Base-by-base conservation (phyloP, 108 stramenopile species). In the Chaetoceros muelleri region DNA sequence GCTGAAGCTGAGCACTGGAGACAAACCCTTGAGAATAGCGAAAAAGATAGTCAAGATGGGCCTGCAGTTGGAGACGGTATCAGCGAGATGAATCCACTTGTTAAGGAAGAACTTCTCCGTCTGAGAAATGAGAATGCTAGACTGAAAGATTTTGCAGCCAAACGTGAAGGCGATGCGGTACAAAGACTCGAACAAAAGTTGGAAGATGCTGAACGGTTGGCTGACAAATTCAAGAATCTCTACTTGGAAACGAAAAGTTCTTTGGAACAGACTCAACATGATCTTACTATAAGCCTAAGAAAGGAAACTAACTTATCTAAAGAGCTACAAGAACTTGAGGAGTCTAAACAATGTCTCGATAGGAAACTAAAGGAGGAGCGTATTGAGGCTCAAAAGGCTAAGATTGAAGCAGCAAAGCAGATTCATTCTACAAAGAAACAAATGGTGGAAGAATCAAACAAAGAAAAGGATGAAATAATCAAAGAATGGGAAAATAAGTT, bases 21-120 rank as follows among this genome's bases (percentile, higher is more conserved):
- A 23, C 55, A 60, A 40, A 63, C 71, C 3, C 30, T 22, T 54
- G 65, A 60, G 22, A 52, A 22, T 24, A 70, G 48, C 26, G 48
- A 55, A 8, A 52, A 47, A n/a, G 48, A 49, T 28, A 58, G 28
- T 20, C 40, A 54, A 21, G 58, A 58, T 24, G 64, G 65, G 0
- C 31, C 26, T 22, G 75, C 66, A 0, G 58, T 90, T 40, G 90
- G 84, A n/a, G 82, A 78, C 40, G 90, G 86, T 28, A n/a, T 31
- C 61, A 73, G 81, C 40, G 90, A 92, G 51, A 59, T 92, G 18
- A 92, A 92, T 70, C 86, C 90, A 0, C 77, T 81, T 57, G 26
- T 92, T 23, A 80, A 73, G 59, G 67, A 66, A 24, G 90, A 92
- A 61, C 46, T 92, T 2, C 58, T 72, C 28, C 70, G 74, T 20